These are phyloP conservation scores for Tricharina praecox DNA, from an alignment of 495 filamentous ascomycete species.

Conservation along the genomic window DNA sequence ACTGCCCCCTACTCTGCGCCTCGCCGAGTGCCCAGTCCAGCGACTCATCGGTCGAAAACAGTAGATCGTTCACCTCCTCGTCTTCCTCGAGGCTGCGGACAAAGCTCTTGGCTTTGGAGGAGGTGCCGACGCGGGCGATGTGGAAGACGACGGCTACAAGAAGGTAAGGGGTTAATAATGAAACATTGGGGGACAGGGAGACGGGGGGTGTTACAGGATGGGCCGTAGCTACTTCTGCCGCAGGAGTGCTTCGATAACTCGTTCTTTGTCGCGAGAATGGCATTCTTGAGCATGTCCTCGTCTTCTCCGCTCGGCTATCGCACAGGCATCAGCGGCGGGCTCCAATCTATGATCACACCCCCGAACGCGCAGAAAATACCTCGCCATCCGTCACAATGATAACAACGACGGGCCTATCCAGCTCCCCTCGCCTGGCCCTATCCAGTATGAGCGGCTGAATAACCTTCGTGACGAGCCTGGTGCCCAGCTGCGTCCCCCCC, in stretches of 20 bases:
- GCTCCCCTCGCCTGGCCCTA: slow-evolving; percentile 32
- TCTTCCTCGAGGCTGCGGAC: slow-evolving; percentile 5
- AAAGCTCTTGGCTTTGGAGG: neutral
- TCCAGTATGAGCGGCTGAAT: slow-evolving; percentile 39
- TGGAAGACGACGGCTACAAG: slow-evolving; percentile 11
- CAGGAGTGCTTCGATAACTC: neutral
- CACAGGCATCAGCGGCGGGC: neutral
- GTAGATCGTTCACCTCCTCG: neutral
- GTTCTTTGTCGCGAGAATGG: slow-evolving; percentile 9
- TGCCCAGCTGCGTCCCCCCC: slow-evolving; percentile 49
- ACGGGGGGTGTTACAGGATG: neutral
- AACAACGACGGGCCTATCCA: slow-evolving; percentile 46
- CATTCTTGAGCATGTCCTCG: neutral
- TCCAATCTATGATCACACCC: neutral
- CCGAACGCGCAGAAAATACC: slow-evolving; percentile 4
- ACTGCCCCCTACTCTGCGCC: neutral
- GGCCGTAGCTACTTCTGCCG: neutral
- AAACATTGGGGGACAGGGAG: neutral
- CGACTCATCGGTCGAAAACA: slow-evolving; percentile 9
- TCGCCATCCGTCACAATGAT: slow-evolving; percentile 50
- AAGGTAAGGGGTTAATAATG: neutral
- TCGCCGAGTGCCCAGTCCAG: slow-evolving; percentile 1
- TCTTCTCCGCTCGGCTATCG: slow-evolving; percentile 5
- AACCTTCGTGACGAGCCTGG: slow-evolving; percentile 40
- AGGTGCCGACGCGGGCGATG: slow-evolving; percentile 10